Evolutionary conservation across 805 yeast species (phyloP), one percentile per base, ranked within the genome.

Genomic region (Metschnikowia sp.): DNA sequence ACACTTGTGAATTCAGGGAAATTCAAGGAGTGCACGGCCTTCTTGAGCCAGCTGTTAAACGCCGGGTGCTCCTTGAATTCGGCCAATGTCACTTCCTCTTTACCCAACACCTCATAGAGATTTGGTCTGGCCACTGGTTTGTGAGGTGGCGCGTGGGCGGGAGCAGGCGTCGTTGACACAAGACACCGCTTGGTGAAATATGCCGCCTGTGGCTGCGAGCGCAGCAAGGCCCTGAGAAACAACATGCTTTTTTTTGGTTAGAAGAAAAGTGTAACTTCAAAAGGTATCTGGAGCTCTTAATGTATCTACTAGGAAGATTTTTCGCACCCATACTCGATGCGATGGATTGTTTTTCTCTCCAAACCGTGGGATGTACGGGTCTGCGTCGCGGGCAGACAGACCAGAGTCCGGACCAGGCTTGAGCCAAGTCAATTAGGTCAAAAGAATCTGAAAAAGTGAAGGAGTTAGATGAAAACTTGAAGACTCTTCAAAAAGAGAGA

Each of bases 1-100:
- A 86, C 92, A 3, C 83, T 78, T 1, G 94, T 86, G 55, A 87
- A 72, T 10, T 73, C 69, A 7, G 64, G 64, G 57, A 77, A 81
- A 2, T 81, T 78, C 47, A 55, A 48, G 8, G 46, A 40, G 29
- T 48, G 44, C 32, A 55, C 53, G 12, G 53, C 52, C 29, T 44
- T 45, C 36, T 50, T 48, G 38, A 55, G 44, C 29, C 44, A 28
- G 13, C 34, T 36, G 37, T 54, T 43, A 33, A 54, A 52, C 19
- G 36, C 32, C 13, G 42, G 43, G 32, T 48, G 40, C 36, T 48
- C 47, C 19, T 44, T 37, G 43, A 55, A 50, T 36, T 54, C 51
- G 11, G 45, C 35, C 40, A 55, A 47, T 31, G 56, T 51, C 31
- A 55, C 35, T 22, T 49, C 48, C 18, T 38, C 48, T 35, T 44